Evolutionary conservation across 768 basidiomycete genomes (phyloP), one percentile per base, ranked within the genome.

Genomic region (Gyrodon lividus): DNA sequence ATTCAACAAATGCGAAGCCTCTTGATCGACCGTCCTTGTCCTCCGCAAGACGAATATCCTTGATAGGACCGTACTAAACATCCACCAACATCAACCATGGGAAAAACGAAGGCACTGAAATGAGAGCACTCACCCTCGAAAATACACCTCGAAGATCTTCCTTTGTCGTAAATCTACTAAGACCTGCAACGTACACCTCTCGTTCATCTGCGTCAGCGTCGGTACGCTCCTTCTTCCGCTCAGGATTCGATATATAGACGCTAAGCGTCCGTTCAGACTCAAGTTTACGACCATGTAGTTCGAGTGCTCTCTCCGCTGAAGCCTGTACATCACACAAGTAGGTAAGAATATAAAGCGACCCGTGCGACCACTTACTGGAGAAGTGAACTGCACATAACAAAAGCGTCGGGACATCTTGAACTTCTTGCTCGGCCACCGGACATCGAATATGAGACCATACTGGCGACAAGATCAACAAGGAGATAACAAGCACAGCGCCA

Each of bases 351-450:
- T 9, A 4, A 20, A n/a, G 20, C 20, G n/a, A 35, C 31, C 13
- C 22, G 2, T n/a, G 30, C 40, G 12, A 28, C 6, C 24, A 74
- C 87, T 46, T 50, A 92, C 95, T 0, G 92, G 90, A 17, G 83
- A 83, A 2, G 86, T 86, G 64, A 82, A 98, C 55, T 98, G 97
- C 1, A 99, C 76, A 67, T 98, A 99, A 62, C 92, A 94, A 68
- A 99, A 98, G 38, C 97, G 80, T 31, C 97, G 76, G 2, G 89
- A 87, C 50, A 74, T 83, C 70, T 94, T 96, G 77, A 92, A 94
- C 65, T 97, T 97, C 65, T 95, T 95, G 71, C 92, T 95, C 5
- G 97, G 97, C 96, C 96, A 98, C 28, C 97, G 88, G 16, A 93
- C 89, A 57, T 98, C 95, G 54, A 98, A 90, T 48, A 99, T 80